Evolutionary conservation across 345 rosid species (phyloP).

Genomic region (Atalantia buxifolia): DNA sequence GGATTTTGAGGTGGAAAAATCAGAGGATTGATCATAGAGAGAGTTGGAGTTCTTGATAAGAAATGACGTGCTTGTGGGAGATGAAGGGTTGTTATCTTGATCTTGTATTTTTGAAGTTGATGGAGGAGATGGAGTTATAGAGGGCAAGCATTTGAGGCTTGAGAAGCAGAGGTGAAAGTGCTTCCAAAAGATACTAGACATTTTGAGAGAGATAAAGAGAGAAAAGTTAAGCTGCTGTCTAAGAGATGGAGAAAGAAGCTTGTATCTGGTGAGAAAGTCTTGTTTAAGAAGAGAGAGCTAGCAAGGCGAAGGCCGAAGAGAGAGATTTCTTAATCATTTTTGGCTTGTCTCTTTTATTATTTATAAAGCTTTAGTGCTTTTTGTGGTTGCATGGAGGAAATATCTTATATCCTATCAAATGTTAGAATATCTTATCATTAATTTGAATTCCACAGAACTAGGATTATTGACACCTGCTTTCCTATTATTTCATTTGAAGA

Average conservation of each 20-base stretch:
- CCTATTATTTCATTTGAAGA: too few species aligned
- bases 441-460: too few species aligned
- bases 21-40: slow-evolving; percentile 5
- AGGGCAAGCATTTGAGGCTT: slow-evolving; percentile 36
- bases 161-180: slow-evolving; percentile 58
- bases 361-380: background rate
- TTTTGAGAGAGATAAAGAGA: slow-evolving; percentile 24
- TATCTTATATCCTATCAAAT: background rate
- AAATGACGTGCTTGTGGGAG: background rate
- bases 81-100: slow-evolving; percentile 1
- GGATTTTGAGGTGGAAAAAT: slow-evolving; percentile 31
- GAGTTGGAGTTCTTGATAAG: slow-evolving; percentile 4
- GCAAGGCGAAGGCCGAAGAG: background rate
- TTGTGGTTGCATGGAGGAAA: background rate
- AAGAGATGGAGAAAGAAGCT: background rate
- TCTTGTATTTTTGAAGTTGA: slow-evolving; percentile 23
- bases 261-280: background rate
- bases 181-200: slow-evolving; percentile 64
- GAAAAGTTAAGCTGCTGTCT: background rate
- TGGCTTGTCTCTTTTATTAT: background rate
- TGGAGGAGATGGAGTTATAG: slow-evolving; percentile 24
- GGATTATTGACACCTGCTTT: too few species aligned
- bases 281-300: background rate
- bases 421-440: too few species aligned
- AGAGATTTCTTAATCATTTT: background rate